These are phyloP conservation scores for Geotrichum citri-aurantii DNA, from an alignment of 1,139 yeast genomes.

Conservation along the genomic window DNA sequence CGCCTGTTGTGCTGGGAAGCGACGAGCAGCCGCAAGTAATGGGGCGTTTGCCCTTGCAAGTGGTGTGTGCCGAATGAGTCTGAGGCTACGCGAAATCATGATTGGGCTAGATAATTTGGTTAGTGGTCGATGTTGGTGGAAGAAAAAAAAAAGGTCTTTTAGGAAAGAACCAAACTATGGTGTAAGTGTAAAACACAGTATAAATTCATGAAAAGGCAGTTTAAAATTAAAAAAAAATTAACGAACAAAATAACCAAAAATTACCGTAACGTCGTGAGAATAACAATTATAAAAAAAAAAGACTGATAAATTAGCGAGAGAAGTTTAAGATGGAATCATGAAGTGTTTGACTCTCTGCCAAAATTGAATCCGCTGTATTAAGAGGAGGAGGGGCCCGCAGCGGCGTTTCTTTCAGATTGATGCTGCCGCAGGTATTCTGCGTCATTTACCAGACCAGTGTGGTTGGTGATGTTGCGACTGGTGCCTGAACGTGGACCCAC, in stretches of 20 bases:
- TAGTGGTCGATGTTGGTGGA: background rate
- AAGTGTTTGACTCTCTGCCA: background rate
- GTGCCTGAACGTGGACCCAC: background rate
- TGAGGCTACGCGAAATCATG: slow-evolving; percentile 2
- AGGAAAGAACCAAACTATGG: background rate
- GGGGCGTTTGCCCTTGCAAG: background rate
- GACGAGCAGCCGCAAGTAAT: background rate
- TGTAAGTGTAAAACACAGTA: no score
- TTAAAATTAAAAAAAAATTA: background rate
- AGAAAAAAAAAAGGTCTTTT: background rate
- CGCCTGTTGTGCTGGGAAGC: background rate
- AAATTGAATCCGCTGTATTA: background rate
- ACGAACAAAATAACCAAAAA: background rate
- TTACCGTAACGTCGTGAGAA: background rate
- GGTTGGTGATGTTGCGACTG: background rate
- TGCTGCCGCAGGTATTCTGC: background rate
- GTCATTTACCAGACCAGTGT: background rate
- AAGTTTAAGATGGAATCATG: background rate
- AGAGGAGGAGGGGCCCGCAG: background rate
- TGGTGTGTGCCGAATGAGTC: background rate
- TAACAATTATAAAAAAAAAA: background rate
- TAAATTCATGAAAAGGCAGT: background rate
- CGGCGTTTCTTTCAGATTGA: background rate
- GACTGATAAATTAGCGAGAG: background rate
- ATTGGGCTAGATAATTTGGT: background rate